These are phyloP conservation scores for Strobilomyces confusus DNA, from an alignment of 768 basidiomycete species.

Conservation along the genomic window DNA sequence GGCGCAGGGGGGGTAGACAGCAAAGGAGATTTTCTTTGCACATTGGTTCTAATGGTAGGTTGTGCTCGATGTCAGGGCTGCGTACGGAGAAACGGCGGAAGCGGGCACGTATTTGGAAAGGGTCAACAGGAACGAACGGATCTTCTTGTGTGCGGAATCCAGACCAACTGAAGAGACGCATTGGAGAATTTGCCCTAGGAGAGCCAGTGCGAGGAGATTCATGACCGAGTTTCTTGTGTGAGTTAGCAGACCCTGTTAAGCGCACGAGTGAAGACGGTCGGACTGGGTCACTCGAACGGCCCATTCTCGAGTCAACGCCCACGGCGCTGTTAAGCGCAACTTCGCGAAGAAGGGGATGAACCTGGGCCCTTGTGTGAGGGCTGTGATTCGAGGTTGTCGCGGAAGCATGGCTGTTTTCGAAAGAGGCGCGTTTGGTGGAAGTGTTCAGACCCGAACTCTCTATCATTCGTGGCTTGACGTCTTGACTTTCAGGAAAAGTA, in stretches of 20 bases:
- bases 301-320: conserved; percentile 14
- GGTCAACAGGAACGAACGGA: conserved; percentile 54
- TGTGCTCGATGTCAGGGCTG: conserved; percentile 20
- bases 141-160: conserved; percentile 50
- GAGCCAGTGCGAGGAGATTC: conserved; percentile 30
- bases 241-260: neutral
- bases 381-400: conserved; percentile 32
- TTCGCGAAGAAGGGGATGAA: conserved; percentile 20
- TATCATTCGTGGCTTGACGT: conserved; percentile 25
- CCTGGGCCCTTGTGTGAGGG: conserved; percentile 33
- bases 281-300: conserved; percentile 7
- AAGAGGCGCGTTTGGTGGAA: conserved; percentile 50
- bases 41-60: conserved; percentile 13
- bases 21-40: conserved; percentile 23
- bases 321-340: neutral
- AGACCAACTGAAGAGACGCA: conserved; percentile 54
- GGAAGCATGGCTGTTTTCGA: conserved; percentile 41
- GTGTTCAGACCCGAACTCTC: conserved; percentile 43
- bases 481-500: conserved; percentile 11
- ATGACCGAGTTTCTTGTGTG: conserved; percentile 20
- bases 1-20: conserved; percentile 19
- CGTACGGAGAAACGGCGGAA: conserved; percentile 20
- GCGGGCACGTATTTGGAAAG: conserved; percentile 38
- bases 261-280: conserved; percentile 11
- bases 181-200: conserved; percentile 50